These are phyloP conservation scores for Phaffia rhodozyma DNA, from an alignment of 1,284 basidiomycete species.

Conservation along the genomic window DNA sequence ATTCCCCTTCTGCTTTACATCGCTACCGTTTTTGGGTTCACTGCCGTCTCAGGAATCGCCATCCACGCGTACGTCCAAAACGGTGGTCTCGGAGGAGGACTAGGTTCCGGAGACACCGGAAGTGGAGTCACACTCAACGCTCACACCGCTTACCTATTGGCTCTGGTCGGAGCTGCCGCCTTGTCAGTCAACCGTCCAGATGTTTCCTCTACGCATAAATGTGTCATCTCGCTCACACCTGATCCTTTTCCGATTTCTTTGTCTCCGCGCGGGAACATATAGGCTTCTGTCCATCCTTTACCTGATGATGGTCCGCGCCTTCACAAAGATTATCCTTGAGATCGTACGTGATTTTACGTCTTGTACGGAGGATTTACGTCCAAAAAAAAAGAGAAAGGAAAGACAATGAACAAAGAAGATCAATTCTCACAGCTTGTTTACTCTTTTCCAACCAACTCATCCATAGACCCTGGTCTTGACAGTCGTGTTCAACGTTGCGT, in stretches of 20 bases:
- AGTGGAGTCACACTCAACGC: constrained; percentile 48
- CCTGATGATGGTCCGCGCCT: constrained; percentile 52
- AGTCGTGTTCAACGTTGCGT: constrained; percentile 55
- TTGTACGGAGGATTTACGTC: neutral
- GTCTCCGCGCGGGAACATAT: neutral
- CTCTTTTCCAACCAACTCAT: no score
- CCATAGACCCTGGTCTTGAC: constrained; percentile 49
- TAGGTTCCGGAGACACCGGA: constrained; percentile 35
- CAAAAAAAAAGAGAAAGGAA: no score
- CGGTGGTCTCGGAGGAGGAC: constrained; percentile 49
- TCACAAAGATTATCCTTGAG: constrained; percentile 69
- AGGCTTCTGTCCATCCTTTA: constrained; percentile 32
- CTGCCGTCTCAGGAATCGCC: constrained; percentile 52
- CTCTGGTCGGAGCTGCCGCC: constrained; percentile 51
- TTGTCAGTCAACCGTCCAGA: constrained; percentile 27
- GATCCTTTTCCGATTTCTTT: neutral
- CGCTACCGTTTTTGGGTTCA: constrained; percentile 54
- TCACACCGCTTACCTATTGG: constrained; percentile 57
- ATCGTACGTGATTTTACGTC: constrained; percentile 45
- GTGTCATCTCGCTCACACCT: neutral
- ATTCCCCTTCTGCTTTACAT: constrained; percentile 59
- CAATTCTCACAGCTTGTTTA: no score
- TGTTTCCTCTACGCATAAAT: neutral
- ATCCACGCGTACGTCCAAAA: constrained; percentile 51
- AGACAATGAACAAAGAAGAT: no score